These are phyloP conservation scores for Leccinum olivaceoglutinosum DNA, from an alignment of 1,284 basidiomycete genomes.

Conservation along the genomic window DNA sequence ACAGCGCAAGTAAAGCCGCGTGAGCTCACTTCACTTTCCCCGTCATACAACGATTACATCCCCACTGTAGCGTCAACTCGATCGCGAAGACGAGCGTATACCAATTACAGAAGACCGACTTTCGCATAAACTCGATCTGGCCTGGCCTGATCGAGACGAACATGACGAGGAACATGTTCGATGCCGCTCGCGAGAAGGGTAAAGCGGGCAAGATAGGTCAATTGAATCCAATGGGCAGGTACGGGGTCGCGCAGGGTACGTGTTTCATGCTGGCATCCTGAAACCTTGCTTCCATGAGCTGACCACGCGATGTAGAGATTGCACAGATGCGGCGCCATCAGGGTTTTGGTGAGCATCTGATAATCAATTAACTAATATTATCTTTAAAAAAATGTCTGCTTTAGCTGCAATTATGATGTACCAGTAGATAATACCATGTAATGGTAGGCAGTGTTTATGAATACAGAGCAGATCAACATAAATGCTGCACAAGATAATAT, in stretches of 20 bases:
- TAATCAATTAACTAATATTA: no score
- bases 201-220: constrained; percentile 76
- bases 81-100: constrained; percentile 79
- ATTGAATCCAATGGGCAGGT: constrained; percentile 79
- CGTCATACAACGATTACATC: constrained; percentile 6
- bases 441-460: no score
- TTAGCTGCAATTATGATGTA: no score
- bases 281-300: constrained; percentile 15
- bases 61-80: constrained; percentile 64
- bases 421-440: no score
- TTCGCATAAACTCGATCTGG: constrained; percentile 88
- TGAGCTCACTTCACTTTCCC: constrained; percentile 34
- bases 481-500: no score
- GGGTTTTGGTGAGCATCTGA: no score
- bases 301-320: constrained; percentile 51
- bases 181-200: constrained; percentile 71
- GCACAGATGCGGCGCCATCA: constrained; percentile 70
- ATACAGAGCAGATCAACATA: no score
- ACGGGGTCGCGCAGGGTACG: constrained; percentile 72
- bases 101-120: constrained; percentile 76
- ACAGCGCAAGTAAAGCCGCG: constrained; percentile 90
- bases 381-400: no score
- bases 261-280: background rate
- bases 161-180: constrained; percentile 76
- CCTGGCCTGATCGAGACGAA: constrained; percentile 90